phyloP scores from a whole-genome alignment of 768 basidiomycete genomes.

The button mushroom (Agaricus bisporus) region DNA sequence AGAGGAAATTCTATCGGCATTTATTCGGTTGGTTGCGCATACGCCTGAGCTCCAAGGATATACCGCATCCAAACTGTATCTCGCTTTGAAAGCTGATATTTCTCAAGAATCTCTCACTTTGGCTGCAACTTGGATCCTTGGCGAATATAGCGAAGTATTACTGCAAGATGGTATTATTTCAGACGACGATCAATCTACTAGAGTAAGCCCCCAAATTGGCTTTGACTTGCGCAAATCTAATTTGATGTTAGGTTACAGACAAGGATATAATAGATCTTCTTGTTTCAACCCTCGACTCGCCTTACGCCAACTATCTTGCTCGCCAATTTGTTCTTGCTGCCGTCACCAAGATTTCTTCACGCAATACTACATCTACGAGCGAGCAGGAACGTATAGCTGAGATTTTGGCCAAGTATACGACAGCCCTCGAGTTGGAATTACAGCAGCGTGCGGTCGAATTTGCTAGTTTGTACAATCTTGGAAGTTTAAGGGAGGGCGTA shows the following conservation, averaged over 20 bases:
- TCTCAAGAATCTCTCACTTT: conserved; percentile 96
- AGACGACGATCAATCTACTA: conserved; percentile 62
- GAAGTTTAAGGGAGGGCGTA: conserved; percentile 76
- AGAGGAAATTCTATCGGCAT: conserved; percentile 92
- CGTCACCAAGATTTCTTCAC: conserved; percentile 84
- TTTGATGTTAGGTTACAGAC: conserved; percentile 56
- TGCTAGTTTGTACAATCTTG: conserved; percentile 73
- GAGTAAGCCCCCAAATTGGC: conserved; percentile 34
- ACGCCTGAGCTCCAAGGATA: conserved; percentile 96
- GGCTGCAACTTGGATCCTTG: conserved; percentile 91
- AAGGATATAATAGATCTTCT: conserved; percentile 82
- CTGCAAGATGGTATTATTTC: conserved; percentile 75
- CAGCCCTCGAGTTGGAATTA: conserved; percentile 87
- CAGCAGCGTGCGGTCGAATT: conserved; percentile 97
- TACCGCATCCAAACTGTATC: conserved; percentile 86
- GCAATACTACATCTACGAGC: conserved; percentile 54
- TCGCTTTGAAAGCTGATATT: conserved; percentile 82
- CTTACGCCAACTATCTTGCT: conserved; percentile 86
- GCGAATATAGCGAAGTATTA: conserved; percentile 91
- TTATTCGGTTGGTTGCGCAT: conserved; percentile 93
- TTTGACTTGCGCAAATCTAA: not conserved
- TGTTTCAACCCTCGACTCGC: conserved; percentile 83
- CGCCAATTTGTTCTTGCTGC: conserved; percentile 91
- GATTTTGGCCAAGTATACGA: conserved; percentile 74
- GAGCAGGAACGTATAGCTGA: conserved; percentile 80